phyloP scores from a whole-genome alignment of 345 rosid genomes.

The Cochlearia excelsa region DNA sequence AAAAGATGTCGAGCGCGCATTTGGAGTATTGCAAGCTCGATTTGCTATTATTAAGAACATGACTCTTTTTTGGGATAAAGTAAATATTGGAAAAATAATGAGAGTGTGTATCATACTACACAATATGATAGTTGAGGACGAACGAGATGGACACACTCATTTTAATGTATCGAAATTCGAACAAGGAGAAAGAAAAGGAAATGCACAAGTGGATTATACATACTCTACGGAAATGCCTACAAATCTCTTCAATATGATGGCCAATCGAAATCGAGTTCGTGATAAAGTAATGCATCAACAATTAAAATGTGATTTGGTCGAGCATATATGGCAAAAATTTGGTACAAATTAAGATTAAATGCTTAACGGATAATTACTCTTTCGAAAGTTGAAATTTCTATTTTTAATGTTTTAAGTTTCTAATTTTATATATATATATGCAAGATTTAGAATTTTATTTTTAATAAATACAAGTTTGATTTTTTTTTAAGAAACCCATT shows the following conservation, averaged over 20 bases:
- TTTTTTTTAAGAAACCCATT: too few relatives aligned
- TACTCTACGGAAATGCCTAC: background rate
- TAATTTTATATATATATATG: too few relatives aligned
- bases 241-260: background rate
- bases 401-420: too few relatives aligned
- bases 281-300: background rate
- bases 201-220: background rate
- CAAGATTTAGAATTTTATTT: too few relatives aligned
- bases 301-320: background rate
- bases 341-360: too few relatives aligned
- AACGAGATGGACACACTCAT: too few relatives aligned
- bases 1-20: background rate
- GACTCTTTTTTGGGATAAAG: background rate
- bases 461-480: too few relatives aligned
- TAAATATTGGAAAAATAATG: background rate
- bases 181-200: background rate
- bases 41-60: background rate
- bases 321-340: too few relatives aligned
- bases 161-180: background rate
- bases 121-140: background rate
- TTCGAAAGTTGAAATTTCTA: too few relatives aligned
- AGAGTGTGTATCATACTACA: background rate
- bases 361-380: too few relatives aligned
- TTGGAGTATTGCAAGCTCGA: background rate
- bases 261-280: background rate